Evolutionary conservation across 2,329 filamentous ascomycete species (phyloP).

Genomic region (Rutstroemia sydowiana): DNA sequence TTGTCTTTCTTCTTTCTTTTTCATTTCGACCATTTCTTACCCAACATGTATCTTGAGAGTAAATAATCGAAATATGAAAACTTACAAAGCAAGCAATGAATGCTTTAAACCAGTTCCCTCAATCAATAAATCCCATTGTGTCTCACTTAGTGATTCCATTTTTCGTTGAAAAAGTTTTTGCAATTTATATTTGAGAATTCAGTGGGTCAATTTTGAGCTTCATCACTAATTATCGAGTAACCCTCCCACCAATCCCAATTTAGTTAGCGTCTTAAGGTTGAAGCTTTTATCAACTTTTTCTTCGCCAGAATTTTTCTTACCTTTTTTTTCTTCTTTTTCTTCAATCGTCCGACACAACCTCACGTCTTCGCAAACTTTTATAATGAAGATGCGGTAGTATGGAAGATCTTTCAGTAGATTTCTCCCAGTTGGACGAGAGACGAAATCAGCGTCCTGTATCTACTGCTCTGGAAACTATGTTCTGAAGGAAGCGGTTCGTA

Average conservation of each 20-base stretch:
- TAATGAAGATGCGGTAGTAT: constrained; percentile 29
- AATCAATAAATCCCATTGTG: constrained; percentile 73
- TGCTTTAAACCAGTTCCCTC: constrained; percentile 71
- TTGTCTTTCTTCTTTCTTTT: constrained; percentile 12
- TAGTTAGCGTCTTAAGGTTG: constrained; percentile 10
- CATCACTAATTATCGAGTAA: background rate
- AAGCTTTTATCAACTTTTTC: constrained; percentile 12
- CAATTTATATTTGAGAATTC: constrained; percentile 9
- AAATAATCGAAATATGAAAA: constrained; percentile 10
- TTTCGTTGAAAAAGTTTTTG: constrained; percentile 14
- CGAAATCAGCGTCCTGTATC: constrained; percentile 67
- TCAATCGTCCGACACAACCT: constrained; percentile 35
- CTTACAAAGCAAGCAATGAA: constrained; percentile 71
- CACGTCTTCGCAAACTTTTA: constrained; percentile 28
- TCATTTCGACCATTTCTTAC: background rate
- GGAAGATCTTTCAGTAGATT: constrained; percentile 48
- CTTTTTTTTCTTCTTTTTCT: constrained; percentile 27
- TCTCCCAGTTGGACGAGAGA: constrained; percentile 55
- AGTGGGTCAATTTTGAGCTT: constrained; percentile 2
- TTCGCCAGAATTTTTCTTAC: constrained; percentile 13
- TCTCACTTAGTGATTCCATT: constrained; percentile 71
- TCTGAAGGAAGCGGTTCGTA: constrained; percentile 77
- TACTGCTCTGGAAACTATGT: constrained; percentile 71
- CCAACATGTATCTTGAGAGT: background rate
- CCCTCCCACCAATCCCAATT: background rate